Evolutionary conservation across 768 basidiomycete genomes (phyloP).

Genomic region (Boletus subparvulus): DNA sequence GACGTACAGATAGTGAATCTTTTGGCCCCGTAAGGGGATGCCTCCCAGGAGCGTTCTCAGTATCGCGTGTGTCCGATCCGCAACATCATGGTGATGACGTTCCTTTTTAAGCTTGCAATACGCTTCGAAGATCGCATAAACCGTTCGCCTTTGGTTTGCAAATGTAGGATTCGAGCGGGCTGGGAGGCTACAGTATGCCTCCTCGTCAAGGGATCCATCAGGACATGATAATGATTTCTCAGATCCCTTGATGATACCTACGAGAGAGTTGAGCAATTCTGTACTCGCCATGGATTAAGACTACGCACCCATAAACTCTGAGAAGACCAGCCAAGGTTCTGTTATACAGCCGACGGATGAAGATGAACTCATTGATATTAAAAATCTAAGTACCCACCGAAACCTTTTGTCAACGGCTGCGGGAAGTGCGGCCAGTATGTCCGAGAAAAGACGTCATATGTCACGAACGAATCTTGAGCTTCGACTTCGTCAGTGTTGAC

Average conservation of each 20-base stretch:
- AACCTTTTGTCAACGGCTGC: constrained; percentile 46
- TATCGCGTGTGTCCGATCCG: constrained; percentile 62
- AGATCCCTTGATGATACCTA: constrained; percentile 68
- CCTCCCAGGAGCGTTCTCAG: constrained; percentile 35
- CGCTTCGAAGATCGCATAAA: constrained; percentile 54
- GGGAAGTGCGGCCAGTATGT: constrained; percentile 63
- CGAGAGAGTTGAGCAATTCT: neutral
- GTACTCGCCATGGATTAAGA: neutral
- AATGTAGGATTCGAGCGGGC: constrained; percentile 55
- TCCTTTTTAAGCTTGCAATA: constrained; percentile 50
- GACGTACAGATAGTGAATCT: constrained; percentile 56
- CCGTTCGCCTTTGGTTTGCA: constrained; percentile 42
- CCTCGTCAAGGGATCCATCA: constrained; percentile 41
- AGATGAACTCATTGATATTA: neutral
- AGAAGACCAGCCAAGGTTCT: constrained; percentile 66
- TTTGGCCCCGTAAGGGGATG: constrained; percentile 37
- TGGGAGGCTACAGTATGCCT: constrained; percentile 50
- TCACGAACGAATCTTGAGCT: constrained; percentile 32
- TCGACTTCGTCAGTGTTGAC: constrained; percentile 13
- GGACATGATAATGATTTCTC: constrained; percentile 44
- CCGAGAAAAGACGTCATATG: constrained; percentile 47
- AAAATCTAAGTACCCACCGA: constrained; percentile 40
- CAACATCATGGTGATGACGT: constrained; percentile 49
- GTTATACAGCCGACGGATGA: neutral
- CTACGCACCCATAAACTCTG: constrained; percentile 60